Conservation (phyloP, 1,284 basidiomycete species). For the Apiotrichum laibachii region DNA sequence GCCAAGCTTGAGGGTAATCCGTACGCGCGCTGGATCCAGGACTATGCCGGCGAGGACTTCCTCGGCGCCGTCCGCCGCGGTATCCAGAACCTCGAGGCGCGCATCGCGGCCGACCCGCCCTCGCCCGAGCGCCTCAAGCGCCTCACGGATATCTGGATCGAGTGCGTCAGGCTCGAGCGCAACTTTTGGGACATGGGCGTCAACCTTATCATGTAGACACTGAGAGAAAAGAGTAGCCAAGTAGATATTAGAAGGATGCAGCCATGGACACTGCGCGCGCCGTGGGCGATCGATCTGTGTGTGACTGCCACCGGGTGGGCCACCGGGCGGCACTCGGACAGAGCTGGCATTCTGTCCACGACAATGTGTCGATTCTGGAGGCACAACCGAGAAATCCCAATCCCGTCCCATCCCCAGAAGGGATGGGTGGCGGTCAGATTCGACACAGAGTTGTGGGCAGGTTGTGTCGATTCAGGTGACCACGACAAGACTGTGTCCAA, state of each 20-base stretch:
- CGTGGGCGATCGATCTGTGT: too few relatives aligned
- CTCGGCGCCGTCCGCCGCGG: constrained; percentile 68
- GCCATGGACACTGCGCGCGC: too few relatives aligned
- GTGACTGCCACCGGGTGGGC: too few relatives aligned
- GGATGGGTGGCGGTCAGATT: too few relatives aligned
- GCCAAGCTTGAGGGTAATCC: constrained; percentile 65
- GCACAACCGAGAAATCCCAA: too few relatives aligned
- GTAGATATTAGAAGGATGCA: not conserved
- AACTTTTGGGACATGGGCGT: constrained; percentile 75
- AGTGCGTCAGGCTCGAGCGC: constrained; percentile 74
- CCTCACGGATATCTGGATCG: constrained; percentile 72
- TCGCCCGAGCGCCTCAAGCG: constrained; percentile 62
- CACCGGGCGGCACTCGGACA: too few relatives aligned
- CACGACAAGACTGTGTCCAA: too few relatives aligned
- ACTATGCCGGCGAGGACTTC: constrained; percentile 70
- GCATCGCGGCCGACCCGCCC: constrained; percentile 64
- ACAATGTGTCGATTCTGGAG: too few relatives aligned
- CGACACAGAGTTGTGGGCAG: too few relatives aligned
- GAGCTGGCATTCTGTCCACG: too few relatives aligned
- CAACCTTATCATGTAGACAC: constrained; percentile 8
- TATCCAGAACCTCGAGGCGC: constrained; percentile 64
- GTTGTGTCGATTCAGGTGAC: too few relatives aligned
- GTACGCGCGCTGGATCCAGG: constrained; percentile 75
- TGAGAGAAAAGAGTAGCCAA: not conserved
- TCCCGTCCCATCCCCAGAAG: too few relatives aligned